Conservation (phyloP, 345 rosid genomes). For the Ailanthus altissimus region DNA sequence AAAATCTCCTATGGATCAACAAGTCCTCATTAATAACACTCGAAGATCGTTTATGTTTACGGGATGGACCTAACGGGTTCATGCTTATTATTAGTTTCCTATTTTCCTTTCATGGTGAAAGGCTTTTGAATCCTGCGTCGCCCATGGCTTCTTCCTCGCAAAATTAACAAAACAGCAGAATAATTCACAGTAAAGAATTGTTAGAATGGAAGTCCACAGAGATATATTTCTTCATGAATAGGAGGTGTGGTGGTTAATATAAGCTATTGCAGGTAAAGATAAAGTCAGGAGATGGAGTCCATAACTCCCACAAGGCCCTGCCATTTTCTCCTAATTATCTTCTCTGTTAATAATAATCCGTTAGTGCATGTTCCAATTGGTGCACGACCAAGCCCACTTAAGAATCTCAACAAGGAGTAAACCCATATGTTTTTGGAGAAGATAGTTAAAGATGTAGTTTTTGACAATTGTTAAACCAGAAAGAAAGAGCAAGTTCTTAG, state of each 20-base stretch:
- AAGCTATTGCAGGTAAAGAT: conserved; percentile 43
- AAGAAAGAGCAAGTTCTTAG: conserved; percentile 51
- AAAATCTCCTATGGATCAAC: no score
- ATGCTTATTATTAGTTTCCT: no score
- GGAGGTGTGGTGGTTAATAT: not conserved
- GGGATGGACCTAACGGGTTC: no score
- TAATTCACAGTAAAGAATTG: no score
- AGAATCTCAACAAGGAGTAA: conserved; percentile 34
- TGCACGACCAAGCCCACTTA: not conserved
- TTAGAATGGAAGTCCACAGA: not conserved
- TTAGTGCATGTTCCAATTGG: conserved; percentile 21
- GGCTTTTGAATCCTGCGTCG: no score
- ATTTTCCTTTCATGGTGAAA: no score
- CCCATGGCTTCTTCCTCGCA: no score
- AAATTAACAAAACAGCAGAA: no score
- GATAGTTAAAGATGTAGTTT: conserved; percentile 32
- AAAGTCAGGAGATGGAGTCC: conserved; percentile 40
- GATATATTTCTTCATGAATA: not conserved
- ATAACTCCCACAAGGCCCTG: conserved; percentile 42
- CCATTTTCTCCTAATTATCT: conserved; percentile 42
- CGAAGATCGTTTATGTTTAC: no score
- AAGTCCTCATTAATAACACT: no score
- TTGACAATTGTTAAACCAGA: conserved; percentile 44
- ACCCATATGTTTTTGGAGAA: conserved; percentile 34
- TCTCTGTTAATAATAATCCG: conserved; percentile 47